Conservation (phyloP, 2,329 filamentous ascomycete genomes). For the Endoconidiophora laricicola region DNA sequence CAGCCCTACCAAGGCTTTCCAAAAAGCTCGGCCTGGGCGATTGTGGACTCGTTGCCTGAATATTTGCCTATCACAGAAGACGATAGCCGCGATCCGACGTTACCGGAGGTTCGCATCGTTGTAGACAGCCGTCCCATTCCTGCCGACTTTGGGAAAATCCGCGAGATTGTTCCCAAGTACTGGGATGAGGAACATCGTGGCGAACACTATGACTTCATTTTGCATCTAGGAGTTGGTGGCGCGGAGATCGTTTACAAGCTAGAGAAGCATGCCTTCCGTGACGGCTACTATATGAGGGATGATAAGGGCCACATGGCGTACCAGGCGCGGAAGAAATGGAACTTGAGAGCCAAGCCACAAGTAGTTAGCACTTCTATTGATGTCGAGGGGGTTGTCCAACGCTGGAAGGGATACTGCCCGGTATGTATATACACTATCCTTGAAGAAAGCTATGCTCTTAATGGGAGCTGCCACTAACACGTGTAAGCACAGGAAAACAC, state of each 20-base stretch:
- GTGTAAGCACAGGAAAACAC: slow-evolving; percentile 20
- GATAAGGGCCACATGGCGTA: slow-evolving; percentile 46
- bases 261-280: slow-evolving; percentile 53
- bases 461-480: slow-evolving; percentile 9
- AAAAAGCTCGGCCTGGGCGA: slow-evolving; percentile 68
- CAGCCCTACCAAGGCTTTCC: slow-evolving; percentile 64
- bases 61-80: slow-evolving; percentile 35
- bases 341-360: slow-evolving; percentile 36
- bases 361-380: slow-evolving; percentile 42
- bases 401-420: slow-evolving; percentile 32
- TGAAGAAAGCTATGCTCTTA: not conserved
- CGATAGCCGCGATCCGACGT: not conserved
- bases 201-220: slow-evolving; percentile 40
- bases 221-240: slow-evolving; percentile 72
- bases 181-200: slow-evolving; percentile 26
- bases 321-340: slow-evolving; percentile 31
- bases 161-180: slow-evolving; percentile 44
- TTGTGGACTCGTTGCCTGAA: slow-evolving; percentile 50
- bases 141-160: slow-evolving; percentile 54
- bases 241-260: slow-evolving; percentile 47
- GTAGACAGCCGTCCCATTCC: slow-evolving; percentile 50
- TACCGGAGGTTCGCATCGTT: slow-evolving; percentile 40
- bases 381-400: slow-evolving; percentile 35
- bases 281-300: slow-evolving; percentile 54
- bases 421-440: not conserved